Percentiles rank a stretch among this genome's conserved stretches.
Evolutionary conservation across 352 stramenopile species (phyloP).

Genomic region (Pythium dissotocum): DNA sequence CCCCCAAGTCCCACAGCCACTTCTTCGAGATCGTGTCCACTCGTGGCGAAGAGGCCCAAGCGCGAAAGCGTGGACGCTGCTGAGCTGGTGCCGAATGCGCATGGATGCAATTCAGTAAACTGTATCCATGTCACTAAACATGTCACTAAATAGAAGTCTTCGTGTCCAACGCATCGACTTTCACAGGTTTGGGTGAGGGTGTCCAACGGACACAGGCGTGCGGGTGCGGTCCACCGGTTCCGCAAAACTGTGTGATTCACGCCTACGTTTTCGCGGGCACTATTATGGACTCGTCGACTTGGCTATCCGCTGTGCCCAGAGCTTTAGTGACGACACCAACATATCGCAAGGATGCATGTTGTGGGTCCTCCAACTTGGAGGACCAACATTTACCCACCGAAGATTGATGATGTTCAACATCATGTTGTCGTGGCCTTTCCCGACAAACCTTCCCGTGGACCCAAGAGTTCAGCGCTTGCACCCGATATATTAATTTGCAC

Average conservation of each 20-base stretch:
- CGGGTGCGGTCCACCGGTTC: neutral
- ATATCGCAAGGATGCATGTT: too few species aligned
- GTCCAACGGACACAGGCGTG: neutral
- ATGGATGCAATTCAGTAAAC: neutral
- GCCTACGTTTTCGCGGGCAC: neutral
- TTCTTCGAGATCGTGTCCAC: neutral
- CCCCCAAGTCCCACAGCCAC: neutral
- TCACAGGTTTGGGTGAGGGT: neutral
- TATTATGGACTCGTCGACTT: too few species aligned
- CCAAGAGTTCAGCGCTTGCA: neutral
- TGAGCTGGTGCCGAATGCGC: neutral
- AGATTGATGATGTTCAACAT: too few species aligned
- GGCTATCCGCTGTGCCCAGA: too few species aligned
- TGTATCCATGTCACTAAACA: neutral
- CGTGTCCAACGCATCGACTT: neutral
- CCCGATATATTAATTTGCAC: neutral
- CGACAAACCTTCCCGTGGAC: neutral
- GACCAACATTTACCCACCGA: too few species aligned
- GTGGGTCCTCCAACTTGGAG: too few species aligned
- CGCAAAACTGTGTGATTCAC: neutral
- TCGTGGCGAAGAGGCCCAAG: neutral
- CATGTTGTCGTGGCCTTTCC: too few species aligned
- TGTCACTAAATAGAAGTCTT: neutral
- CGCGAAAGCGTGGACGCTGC: neutral
- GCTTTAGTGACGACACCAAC: too few species aligned